Evolutionary conservation across 1,284 basidiomycete genomes (phyloP).

Genomic region (Marasmius oreades): DNA sequence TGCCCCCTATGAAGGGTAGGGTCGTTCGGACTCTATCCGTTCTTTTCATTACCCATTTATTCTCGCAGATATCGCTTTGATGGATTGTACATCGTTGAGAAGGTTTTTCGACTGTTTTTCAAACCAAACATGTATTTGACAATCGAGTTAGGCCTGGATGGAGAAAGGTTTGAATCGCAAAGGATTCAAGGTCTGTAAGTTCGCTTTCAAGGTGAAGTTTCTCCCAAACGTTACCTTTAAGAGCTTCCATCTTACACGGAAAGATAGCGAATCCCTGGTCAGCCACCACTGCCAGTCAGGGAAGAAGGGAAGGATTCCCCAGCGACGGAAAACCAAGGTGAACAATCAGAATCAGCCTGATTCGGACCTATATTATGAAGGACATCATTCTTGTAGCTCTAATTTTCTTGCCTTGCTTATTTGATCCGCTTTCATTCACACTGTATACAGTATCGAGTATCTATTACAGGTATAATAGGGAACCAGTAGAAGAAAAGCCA

Average conservation of each 20-base stretch:
- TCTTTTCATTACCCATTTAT: constrained; percentile 3
- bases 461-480: too few relatives aligned
- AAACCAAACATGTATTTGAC: not conserved
- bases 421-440: too few relatives aligned
- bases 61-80: constrained; percentile 73
- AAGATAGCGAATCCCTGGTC: constrained; percentile 56
- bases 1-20: constrained; percentile 69
- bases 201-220: constrained; percentile 61
- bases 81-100: constrained; percentile 75
- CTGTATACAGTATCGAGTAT: too few relatives aligned
- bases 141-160: constrained; percentile 57
- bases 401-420: too few relatives aligned
- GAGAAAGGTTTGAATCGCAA: constrained; percentile 61
- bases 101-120: constrained; percentile 33
- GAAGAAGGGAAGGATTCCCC: constrained; percentile 12
- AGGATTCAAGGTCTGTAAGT: constrained; percentile 77
- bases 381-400: not conserved
- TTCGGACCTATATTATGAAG: not conserved
- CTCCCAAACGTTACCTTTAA: not conserved
- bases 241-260: not conserved
- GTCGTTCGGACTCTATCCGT: not conserved
- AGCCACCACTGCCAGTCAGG: constrained; percentile 50
- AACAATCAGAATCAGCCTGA: not conserved
- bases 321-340: constrained; percentile 16
- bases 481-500: too few relatives aligned